Evolutionary conservation across 345 rosid genomes (phyloP).

Genomic region (Moricandia moricandioides): DNA sequence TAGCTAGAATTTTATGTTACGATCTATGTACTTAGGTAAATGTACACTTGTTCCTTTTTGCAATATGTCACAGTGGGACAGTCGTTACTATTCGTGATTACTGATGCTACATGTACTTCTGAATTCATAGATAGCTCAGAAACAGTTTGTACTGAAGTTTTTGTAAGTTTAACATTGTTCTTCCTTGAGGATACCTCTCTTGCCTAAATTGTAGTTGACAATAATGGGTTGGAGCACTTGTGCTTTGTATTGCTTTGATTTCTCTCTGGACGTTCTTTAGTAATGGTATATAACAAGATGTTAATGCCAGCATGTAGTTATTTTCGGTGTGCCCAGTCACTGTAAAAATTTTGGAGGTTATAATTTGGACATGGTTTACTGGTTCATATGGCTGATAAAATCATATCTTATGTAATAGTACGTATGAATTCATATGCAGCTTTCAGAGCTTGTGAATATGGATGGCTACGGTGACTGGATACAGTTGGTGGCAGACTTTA

Average conservation of each 20-base stretch:
- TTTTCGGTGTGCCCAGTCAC: neutral
- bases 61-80: neutral
- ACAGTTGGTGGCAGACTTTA: slow-evolving; percentile 92
- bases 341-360: neutral
- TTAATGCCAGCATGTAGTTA: slow-evolving; percentile 2
- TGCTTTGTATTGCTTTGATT: slow-evolving; percentile 21
- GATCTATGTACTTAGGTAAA: slow-evolving; percentile 11
- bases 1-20: slow-evolving; percentile 5
- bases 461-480: slow-evolving; percentile 99
- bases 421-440: slow-evolving; percentile 50
- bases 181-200: neutral
- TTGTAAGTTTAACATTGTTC: neutral
- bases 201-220: slow-evolving; percentile 7
- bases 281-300: slow-evolving; percentile 11
- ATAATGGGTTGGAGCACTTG: neutral
- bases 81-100: slow-evolving; percentile 2
- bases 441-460: slow-evolving; percentile 97
- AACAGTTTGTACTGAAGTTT: neutral
- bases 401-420: slow-evolving; percentile 16
- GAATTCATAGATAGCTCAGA: slow-evolving; percentile 6
- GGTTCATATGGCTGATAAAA: slow-evolving; percentile 18
- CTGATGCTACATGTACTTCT: slow-evolving; percentile 7
- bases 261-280: slow-evolving; percentile 9
- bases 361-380: slow-evolving; percentile 8
- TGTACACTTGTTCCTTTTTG: slow-evolving; percentile 5